Evolutionary conservation across 1,139 yeast species (phyloP).

Genomic region (Wickerhamiella pararugosa): DNA sequence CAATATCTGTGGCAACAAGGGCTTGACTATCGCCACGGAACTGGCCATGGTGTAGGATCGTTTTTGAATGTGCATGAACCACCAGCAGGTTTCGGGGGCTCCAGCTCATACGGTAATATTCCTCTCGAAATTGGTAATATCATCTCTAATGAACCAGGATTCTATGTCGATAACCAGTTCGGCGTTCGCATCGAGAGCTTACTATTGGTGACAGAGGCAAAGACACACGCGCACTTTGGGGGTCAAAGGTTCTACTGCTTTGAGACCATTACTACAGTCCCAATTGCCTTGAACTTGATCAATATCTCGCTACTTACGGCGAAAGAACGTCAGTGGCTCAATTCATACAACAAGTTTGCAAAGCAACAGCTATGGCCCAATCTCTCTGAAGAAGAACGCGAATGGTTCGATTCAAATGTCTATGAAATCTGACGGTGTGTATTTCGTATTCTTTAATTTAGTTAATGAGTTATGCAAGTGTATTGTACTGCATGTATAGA

Average conservation of each 20-base stretch:
- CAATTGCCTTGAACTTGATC: conserved; percentile 4
- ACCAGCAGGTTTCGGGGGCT: conserved; percentile 80
- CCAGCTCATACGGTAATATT: conserved; percentile 20
- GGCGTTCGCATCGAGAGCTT: conserved; percentile 87
- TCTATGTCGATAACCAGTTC: conserved; percentile 76
- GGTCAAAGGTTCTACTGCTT: conserved; percentile 1
- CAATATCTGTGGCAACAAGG: conserved; percentile 79
- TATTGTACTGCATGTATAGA: too few relatives aligned
- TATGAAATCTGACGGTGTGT: background rate
- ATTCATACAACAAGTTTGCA: background rate
- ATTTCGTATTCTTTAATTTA: too few relatives aligned
- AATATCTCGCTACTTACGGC: background rate
- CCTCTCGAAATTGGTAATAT: conserved; percentile 41
- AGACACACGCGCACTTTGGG: conserved; percentile 17
- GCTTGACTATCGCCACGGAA: conserved; percentile 87
- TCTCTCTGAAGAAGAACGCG: background rate
- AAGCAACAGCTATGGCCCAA: background rate
- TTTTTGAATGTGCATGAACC: conserved; percentile 93
- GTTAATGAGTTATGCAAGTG: too few relatives aligned
- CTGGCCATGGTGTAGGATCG: conserved; percentile 95
- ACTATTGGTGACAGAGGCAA: conserved; percentile 41
- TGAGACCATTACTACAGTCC: conserved; percentile 5
- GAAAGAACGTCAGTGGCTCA: conserved; percentile 3
- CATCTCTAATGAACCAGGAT: conserved; percentile 90
- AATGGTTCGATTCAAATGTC: background rate